phyloP scores from a whole-genome alignment of 306 rosid genomes.

The Comarum palustre region DNA sequence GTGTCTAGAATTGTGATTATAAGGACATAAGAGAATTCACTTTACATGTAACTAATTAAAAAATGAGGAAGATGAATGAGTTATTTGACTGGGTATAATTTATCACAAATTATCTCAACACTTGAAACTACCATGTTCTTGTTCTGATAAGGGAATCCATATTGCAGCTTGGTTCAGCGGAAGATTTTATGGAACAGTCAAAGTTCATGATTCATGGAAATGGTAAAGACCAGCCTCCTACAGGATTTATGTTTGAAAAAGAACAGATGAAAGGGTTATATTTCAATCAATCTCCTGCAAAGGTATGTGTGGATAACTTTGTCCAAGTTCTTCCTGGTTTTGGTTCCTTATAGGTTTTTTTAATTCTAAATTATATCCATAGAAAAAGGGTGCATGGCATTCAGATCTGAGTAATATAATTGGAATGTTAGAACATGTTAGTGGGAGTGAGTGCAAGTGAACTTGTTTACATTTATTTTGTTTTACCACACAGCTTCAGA shows the following conservation, averaged over 20 bases:
- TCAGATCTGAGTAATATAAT: neutral
- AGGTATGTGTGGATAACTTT: constrained; percentile 48
- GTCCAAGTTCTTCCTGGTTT: neutral
- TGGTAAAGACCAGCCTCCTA: constrained; percentile 82
- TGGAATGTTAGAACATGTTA: constrained; percentile 5
- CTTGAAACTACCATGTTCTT: neutral
- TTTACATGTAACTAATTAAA: neutral
- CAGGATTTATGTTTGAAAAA: constrained; percentile 98
- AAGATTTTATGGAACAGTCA: constrained; percentile 74
- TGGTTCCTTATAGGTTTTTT: neutral
- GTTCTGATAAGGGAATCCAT: constrained; percentile 24
- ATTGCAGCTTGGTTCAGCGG: constrained; percentile 85
- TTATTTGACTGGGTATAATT: neutral
- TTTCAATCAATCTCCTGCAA: constrained; percentile 80
- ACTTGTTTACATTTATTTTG: neutral
- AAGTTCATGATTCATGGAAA: constrained; percentile 80
- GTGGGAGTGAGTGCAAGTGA: neutral
- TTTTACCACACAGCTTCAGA: neutral
- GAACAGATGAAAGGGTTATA: constrained; percentile 93
- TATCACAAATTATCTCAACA: neutral
- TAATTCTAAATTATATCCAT: neutral
- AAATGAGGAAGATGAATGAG: neutral
- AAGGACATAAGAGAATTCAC: neutral
- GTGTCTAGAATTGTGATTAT: neutral
- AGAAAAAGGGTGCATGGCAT: neutral